These are phyloP conservation scores for Juglanconis sp. DNA, from an alignment of 2,329 filamentous ascomycete species.

Conservation along the genomic window DNA sequence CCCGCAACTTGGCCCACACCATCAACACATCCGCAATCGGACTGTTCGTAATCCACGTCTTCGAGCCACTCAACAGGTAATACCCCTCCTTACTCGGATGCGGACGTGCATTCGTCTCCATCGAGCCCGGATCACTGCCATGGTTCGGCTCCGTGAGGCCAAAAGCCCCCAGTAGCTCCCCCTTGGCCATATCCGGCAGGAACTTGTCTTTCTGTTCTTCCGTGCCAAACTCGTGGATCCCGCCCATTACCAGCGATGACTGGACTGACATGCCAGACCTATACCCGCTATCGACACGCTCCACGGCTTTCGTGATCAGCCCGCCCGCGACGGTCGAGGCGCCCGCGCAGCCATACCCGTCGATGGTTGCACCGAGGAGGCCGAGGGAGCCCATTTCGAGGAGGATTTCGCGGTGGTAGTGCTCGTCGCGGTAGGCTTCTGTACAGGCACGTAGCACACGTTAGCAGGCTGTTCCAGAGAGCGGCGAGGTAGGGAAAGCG, in stretches of 20 bases:
- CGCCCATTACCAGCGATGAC: conserved; percentile 81
- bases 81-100: conserved; percentile 77
- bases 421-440: conserved; percentile 65
- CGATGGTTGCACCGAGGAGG: conserved; percentile 74
- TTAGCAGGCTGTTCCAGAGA: not conserved
- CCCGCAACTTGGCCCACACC: conserved; percentile 89
- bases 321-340: conserved; percentile 78
- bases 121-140: conserved; percentile 79
- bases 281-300: conserved; percentile 83
- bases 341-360: conserved; percentile 81
- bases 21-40: conserved; percentile 78
- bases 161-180: conserved; percentile 75
- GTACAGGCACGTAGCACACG: not conserved
- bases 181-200: conserved; percentile 72
- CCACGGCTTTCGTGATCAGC: conserved; percentile 80
- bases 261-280: conserved; percentile 86
- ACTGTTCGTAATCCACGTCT: conserved; percentile 92
- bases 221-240: conserved; percentile 78
- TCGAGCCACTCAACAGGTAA: conserved; percentile 69
- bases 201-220: conserved; percentile 78
- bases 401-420: conserved; percentile 77
- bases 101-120: conserved; percentile 75
- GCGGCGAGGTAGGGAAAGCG: not conserved
- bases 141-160: conserved; percentile 86
- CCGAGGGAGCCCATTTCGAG: conserved; percentile 85